phyloP scores from a whole-genome alignment of 768 basidiomycete genomes.

The Suillus weaverae region DNA sequence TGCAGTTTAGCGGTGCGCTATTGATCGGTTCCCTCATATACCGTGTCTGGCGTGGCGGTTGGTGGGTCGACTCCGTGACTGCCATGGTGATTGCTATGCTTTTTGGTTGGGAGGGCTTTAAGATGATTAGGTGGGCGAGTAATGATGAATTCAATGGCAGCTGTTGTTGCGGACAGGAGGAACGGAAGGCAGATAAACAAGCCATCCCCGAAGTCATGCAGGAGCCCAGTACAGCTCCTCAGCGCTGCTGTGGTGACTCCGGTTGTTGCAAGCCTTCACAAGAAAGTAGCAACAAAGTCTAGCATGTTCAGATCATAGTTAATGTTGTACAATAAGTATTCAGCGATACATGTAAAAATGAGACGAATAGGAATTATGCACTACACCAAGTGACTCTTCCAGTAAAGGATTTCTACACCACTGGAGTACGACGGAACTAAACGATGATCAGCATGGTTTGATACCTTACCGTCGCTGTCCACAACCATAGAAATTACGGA shows the following conservation, averaged over 20 bases:
- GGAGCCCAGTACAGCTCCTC: not conserved
- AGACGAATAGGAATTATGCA: not conserved
- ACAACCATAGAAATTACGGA: not conserved
- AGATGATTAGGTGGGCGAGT: constrained; percentile 43
- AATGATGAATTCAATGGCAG: constrained; percentile 38
- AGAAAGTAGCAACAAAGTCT: not conserved
- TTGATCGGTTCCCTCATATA: constrained; percentile 43
- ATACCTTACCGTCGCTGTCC: not conserved
- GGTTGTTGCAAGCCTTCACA: constrained; percentile 3
- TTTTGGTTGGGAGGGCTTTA: constrained; percentile 46
- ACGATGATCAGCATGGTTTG: not conserved
- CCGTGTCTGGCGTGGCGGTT: constrained; percentile 43
- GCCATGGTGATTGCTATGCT: constrained; percentile 39
- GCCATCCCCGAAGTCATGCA: not conserved
- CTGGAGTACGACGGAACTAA: constrained; percentile 2
- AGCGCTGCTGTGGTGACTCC: not conserved
- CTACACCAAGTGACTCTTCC: not conserved
- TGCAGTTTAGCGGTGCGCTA: constrained; percentile 43
- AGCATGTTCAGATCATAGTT: not conserved
- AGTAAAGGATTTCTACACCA: not conserved
- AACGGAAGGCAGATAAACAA: not conserved
- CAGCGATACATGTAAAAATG: not conserved
- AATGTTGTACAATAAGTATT: not conserved
- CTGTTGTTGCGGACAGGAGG: constrained; percentile 28
- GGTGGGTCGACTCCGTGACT: constrained; percentile 51